Base-by-base conservation (phyloP, 371 early-diverging fungal genomes). In the Umbelopsis sp. region DNA sequence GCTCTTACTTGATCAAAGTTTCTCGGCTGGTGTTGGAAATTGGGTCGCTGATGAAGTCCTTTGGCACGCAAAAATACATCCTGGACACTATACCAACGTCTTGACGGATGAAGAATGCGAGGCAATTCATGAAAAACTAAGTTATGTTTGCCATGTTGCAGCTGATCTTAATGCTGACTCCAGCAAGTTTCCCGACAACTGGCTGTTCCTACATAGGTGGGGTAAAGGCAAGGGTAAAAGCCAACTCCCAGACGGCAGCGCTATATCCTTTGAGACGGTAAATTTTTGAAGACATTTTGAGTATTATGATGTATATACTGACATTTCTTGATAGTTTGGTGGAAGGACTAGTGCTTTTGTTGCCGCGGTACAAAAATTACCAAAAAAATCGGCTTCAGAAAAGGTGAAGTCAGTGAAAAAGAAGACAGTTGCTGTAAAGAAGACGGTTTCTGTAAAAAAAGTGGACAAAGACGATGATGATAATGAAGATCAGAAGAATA, bases 1-100 rank as follows among this genome's bases (percentile, higher is more conserved):
- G 1, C 72, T 91, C 16, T 66, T 87, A 8, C 74, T 91, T 35
- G 85, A 90, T 44, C 87, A 87, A 46, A 57, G 74, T 2, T 89
- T 91, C 70, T 80, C 82, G 10, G 89, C 90, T n/a, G 91, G 91
- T 14, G 82, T 91, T 4, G 91, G 91, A 0, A 91, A 91, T 69
- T 91, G 89, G 89, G 76, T 91, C 16, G 90, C 89, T 0, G 91
- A 91, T 68, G 79, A 89, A 77, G 74, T 89, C 0, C 73, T 91
- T 4, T 90, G 79, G 65, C 87, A 87, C 50, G 79, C 88, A 12
- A 69, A 70, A 38, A 74, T 90, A 3, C 90, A 91, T 69, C 91
- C 91, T n/a, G 78, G 72, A n/a, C 83, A 86, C 52, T 69, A 74
- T 46, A 69, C 88, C 0, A 69, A 84, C 35, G 77, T 82, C 18